Evolutionary conservation across 164 flowering plant genomes (phyloP).

Genomic region (Tinospora cordifolia): DNA sequence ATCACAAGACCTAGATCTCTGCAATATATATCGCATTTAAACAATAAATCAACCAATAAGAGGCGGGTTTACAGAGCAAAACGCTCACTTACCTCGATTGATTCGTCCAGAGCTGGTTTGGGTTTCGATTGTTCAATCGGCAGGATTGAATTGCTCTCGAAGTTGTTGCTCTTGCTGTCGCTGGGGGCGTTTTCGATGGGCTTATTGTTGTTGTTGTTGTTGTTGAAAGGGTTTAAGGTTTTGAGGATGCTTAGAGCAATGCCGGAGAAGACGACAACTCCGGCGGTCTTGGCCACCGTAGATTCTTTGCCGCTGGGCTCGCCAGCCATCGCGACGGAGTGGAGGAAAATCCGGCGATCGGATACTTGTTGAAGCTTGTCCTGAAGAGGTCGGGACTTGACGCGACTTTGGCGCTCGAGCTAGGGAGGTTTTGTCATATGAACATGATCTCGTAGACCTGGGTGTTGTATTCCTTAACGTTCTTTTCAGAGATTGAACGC

Average conservation of each 20-base stretch:
- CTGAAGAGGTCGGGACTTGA: too few species aligned
- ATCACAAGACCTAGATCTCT: constrained; percentile 3
- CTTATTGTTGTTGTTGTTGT: neutral
- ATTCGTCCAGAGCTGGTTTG: constrained; percentile 14
- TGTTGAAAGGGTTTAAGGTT: constrained; percentile 28
- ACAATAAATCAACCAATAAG: neutral
- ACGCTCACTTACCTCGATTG: constrained; percentile 14
- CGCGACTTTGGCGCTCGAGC: neutral
- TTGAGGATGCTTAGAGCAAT: constrained; percentile 43
- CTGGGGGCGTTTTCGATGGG: neutral
- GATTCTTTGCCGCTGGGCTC: constrained; percentile 8
- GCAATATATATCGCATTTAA: neutral
- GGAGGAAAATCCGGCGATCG: neutral
- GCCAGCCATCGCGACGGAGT: neutral
- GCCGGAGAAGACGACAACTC: constrained; percentile 39
- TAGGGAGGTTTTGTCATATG: neutral
- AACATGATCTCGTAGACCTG: neutral
- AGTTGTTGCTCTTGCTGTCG: constrained; percentile 5
- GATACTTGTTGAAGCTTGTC: neutral
- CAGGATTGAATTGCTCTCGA: constrained; percentile 10
- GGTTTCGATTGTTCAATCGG: constrained; percentile 2
- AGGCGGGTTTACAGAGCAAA: neutral
- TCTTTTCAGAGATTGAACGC: too few species aligned
- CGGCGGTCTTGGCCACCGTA: constrained; percentile 34
- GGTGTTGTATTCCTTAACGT: too few species aligned